Evolutionary conservation across 2,329 filamentous ascomycete genomes (phyloP), one percentile per base, ranked within the genome.

Genomic region (Xylariomycetidae sp.): DNA sequence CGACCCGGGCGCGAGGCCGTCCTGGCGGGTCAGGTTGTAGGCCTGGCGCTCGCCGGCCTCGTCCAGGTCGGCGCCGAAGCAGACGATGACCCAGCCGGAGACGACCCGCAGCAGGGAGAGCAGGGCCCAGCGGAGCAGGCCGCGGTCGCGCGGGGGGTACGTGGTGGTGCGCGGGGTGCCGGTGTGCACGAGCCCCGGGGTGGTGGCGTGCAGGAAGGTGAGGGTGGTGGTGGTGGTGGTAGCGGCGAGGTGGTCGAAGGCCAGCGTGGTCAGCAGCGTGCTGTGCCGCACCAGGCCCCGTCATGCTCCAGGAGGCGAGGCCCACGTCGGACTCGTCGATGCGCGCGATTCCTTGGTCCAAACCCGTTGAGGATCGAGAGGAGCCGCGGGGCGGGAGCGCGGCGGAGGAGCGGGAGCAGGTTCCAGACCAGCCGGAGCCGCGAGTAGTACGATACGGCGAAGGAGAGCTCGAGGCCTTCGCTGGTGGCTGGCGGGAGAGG

Each of bases 301-400:
- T 10, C 4, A 48, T 32, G 0, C 32, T 27, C 48, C 51, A 57
- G 2, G 44, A 43, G 13, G 52, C 44, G 1, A 56, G 47, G 3
- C 47, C 45, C 1, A 59, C 22, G 31, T 60, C 56, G 1, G 49
- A n/a, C 19, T 51, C 48, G 26, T 36, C 23, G 18, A 59, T 43
- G 2, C 25, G 19, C n/a, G n/a, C 17, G 46, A 48, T 34, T 60
- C 58, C 12, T 42, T 50, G 23, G 39, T 45, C 4, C n/a, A n/a
- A n/a, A n/a, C n/a, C 48, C 56, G 22, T 56, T 53, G 6, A 59
- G 42, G 9, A 63, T 45, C 14, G 36, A 44, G 3, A 60, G 47
- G 7, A 61, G 49, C 6, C 49, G 54, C n/a, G 55, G 54, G 4
- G 42, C 31, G 7, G 31, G 32, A 2, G 49, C 48, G 2, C 37